Evolutionary conservation across 2,329 filamentous ascomycete species (phyloP), one percentile per base, ranked within the genome.

Genomic region (Neoascochyta sp.): DNA sequence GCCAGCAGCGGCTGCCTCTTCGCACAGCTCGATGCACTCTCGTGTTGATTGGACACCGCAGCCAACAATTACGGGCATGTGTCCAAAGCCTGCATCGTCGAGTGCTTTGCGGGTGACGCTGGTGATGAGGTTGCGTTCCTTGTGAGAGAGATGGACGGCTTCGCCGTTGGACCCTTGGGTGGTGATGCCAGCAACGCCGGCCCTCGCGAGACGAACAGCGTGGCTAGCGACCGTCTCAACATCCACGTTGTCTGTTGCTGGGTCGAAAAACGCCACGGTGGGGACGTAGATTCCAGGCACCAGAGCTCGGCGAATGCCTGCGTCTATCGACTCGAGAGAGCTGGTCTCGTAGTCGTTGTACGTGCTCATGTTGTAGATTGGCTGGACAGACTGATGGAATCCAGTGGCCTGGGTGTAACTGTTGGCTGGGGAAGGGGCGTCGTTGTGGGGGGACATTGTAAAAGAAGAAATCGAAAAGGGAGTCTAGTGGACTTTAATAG

Each of bases 161-260:
- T 92, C 86, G 50, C 85, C 85, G 54, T 90, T 90, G 54, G 81
- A 86, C 25, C 85, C 85, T 59, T 88, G 84, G 8, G 81, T 85
- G 27, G 83, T 81, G 25, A 90, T 71, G 12, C 84, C 83, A 10
- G 80, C 75, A 22, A 89, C 76, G 42, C 85, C 85, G 16, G 81
- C 76, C 33, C 73, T 61, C 25, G 83, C 84, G n/a, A 90, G 76
- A 49, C 80, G 77, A 29, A 84, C 74, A 20, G 82, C 78, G 33
- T 69, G 66, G 19, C 48, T 61, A 24, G 54, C 54, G 18, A 55
- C 61, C 8, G 64, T 66, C 19, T 60, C 51, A 2, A 66, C 32
- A 33, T 69, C 66, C 13, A 68, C 52, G 14, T 64, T 60, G 32
- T 69, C 65, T 24, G 57, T 60, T 24, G 46, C 34, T 11, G 58